Evolutionary conservation across 2,329 filamentous ascomycete species (phyloP), one percentile per base, ranked within the genome.

Genomic region (Stemphylium lycopersici): DNA sequence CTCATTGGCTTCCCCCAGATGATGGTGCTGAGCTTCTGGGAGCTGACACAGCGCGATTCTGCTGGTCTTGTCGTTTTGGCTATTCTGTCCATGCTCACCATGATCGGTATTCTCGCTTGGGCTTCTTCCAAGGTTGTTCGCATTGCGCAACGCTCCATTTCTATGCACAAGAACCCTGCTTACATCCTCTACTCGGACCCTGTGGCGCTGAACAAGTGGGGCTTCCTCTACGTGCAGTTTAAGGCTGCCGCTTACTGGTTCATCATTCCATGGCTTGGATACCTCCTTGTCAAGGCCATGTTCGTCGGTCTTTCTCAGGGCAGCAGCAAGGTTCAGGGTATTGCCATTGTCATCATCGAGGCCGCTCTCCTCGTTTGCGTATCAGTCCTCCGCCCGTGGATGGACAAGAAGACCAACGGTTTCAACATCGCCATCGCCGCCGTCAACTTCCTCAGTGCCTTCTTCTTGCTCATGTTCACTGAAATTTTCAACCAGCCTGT

Each of bases 181-280:
- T 97, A 97, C 77, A 96, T 97, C 66, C 87, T 98, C 58, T 98
- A 96, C 80, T 96, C 93, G 2, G 93, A 98, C 69, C 92, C 93
- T n/a, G 85, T 91, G 59, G 88, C 90, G 48, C 84, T 98, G 61
- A 96, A 97, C 84, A 96, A 96, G 79, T 97, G 93, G 93, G 93
- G 93, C 18, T 97, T 97, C 81, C 85, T 98, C 62, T 98, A 98
- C 73, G 91, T 98, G 36, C 93, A 96, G 76, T 97, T 96, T 83
- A 90, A 93, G 69, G 93, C 93, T 34, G 93, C 92, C 2, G 91
- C 92, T 34, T 97, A 96, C 83, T 97, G 96, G 81, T 97, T 93
- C 76, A 91, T 97, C 66, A 84, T 96, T 32, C 91, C 91, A 0
- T 79, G 89, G 48, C 81, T 98, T 52, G 77, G 79, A 48, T 96